A percentile compares a stretch with the other conserved stretches of the same genome.
phyloP scores from a whole-genome alignment of 2,329 filamentous ascomycete species.

The Aspergillus sp. region DNA sequence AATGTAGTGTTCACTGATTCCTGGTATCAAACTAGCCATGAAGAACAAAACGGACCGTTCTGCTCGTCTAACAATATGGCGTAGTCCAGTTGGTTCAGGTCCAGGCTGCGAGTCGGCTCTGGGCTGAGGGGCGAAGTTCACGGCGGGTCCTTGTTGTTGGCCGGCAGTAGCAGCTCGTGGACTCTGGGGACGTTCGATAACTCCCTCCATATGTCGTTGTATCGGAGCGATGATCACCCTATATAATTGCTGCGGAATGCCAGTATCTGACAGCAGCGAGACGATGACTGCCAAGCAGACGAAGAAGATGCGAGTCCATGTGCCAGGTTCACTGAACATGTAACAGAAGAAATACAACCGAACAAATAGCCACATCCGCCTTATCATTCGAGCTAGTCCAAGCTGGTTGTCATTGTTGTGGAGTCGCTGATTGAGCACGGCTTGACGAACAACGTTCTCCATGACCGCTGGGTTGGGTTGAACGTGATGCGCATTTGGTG shows the following conservation, averaged over 20 bases:
- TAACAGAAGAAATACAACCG: slow-evolving; percentile 53
- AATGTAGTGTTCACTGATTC: slow-evolving; percentile 54
- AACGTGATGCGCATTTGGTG: slow-evolving; percentile 3
- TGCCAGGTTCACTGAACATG: slow-evolving; percentile 46
- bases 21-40: slow-evolving; percentile 53
- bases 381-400: slow-evolving; percentile 33
- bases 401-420: slow-evolving; percentile 19
- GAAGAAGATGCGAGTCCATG: slow-evolving; percentile 36
- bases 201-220: slow-evolving; percentile 38
- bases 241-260: slow-evolving; percentile 28
- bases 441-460: slow-evolving; percentile 27
- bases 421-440: slow-evolving; percentile 21
- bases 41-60: slow-evolving; percentile 56
- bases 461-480: slow-evolving; percentile 15
- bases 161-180: slow-evolving; percentile 9
- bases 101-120: not conserved
- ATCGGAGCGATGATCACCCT: slow-evolving; percentile 31
- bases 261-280: slow-evolving; percentile 36
- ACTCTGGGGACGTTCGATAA: slow-evolving; percentile 27
- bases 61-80: slow-evolving; percentile 34
- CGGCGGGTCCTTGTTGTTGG: not conserved
- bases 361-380: slow-evolving; percentile 50
- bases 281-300: slow-evolving; percentile 31
- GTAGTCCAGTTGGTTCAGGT: slow-evolving; percentile 7
- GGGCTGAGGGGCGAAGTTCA: slow-evolving; percentile 4